Base-by-base conservation (phyloP, 2,329 filamentous ascomycete species). In the Chaetomium sp. region DNA sequence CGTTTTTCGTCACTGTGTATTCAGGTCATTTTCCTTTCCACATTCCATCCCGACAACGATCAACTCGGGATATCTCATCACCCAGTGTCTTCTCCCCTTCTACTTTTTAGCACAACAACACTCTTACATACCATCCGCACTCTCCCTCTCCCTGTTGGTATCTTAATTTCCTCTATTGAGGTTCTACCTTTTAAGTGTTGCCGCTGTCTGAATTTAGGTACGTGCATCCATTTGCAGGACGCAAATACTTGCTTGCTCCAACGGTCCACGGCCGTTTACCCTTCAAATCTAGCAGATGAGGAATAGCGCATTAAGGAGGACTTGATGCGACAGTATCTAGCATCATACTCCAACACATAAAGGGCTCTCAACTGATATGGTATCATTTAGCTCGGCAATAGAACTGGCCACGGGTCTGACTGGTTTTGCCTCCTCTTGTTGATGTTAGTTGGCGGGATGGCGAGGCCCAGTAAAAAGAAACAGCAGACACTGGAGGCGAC, bases 401-500 rank as follows among this genome's bases (percentile, higher is more conserved):
- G 6, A 23, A 55, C 13, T 29, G 16, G 10, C 45, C 1, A 25
- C 38, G 13, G 21, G 27, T 5, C 25, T 31, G 10, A 25, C 31
- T 33, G 9, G 1, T 55, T 16, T 33, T 59, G n/a, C 23, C 27
- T 45, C 35, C 4, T 47, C 23, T 12, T 10, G 5, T 33, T 50
- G 42, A 35, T 19, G 31, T 16, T 2, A 21, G 2, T 53, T 51
- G 62, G 29, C 64, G 58, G 51, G 33, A 70, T 68, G 69, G 56
- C 42, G 21, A 63, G 65, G 21, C 13, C 42, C 1, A 62, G 55
- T 13, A 70, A 65, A 45, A 25, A 55, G 42, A 68, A 66, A 21
- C 70, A 72, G 61, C 68, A 72, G 51, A 73, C 69, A 23, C 63
- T 71, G 31, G 72, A 73, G 62, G 66, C 65, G 12, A 70, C 68